Base-by-base conservation (phyloP, 2,329 filamentous ascomycete genomes). In the Diaporthe nobilis region DNA sequence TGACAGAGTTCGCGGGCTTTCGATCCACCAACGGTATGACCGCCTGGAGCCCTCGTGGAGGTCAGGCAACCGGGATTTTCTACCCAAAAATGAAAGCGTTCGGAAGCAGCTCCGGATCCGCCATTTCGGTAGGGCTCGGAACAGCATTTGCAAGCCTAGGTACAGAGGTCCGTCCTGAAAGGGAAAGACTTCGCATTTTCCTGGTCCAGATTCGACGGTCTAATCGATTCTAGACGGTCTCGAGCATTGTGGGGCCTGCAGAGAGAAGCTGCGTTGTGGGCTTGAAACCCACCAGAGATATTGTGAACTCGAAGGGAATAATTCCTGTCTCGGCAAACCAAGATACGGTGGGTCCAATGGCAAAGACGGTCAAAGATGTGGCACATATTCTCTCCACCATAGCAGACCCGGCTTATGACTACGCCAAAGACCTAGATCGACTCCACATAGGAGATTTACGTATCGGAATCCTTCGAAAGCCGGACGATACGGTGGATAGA, bases 341-440 rank as follows among this genome's bases (percentile, higher is more conserved):
- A 79, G 93, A 95, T 79, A 92, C 90, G 0, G 86, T 94, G 0
- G 93, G 93, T 0, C 87, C 89, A 0, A 91, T 95, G 82, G 90
- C 90, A 0, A 88, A 90, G 34, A 93, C 89, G 0, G 90, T 95
- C 47, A 67, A 73, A 37, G 60, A 73, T 13, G 58, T 61, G 22
- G 71, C 71, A n/a, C n/a, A 53, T 37, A 65, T 73, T 6, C 49
- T 73, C 13, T 34, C 85, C 88, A 86, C 0, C 85, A 85, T 20
- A 86, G 87, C 0, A 78, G 85, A 34, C 91, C 91, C 58, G 12
- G 44, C 49, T 0, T 31, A 9, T 55, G 51, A 55, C 13, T 55
- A 58, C 17, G 0, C 31, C 15, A 25, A 58, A 37, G 17, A 58
- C 20, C 4, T 58, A 13, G 31, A 31, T 37, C 17, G 31, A 20